phyloP scores from a whole-genome alignment of 148 eudicot species.

The Arbutus unedo region DNA sequence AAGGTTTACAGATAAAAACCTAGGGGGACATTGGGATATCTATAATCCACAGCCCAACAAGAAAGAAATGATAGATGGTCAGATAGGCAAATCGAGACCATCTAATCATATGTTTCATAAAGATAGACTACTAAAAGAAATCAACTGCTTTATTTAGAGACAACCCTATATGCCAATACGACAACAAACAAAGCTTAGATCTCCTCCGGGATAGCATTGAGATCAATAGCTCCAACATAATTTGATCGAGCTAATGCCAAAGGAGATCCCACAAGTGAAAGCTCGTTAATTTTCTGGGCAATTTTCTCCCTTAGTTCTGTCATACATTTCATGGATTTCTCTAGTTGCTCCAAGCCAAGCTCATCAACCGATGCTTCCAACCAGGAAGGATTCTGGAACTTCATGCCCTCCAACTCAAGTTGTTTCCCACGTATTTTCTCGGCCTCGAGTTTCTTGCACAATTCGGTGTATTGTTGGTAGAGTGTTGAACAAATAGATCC shows the following conservation, averaged over 20 bases:
- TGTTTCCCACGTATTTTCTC: conserved; percentile 6
- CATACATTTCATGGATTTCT: too few relatives aligned
- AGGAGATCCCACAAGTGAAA: too few relatives aligned
- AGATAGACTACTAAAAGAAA: not conserved
- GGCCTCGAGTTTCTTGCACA: not conserved
- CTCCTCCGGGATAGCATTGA: too few relatives aligned
- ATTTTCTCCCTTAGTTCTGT: too few relatives aligned
- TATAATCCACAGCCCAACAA: not conserved
- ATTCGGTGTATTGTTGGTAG: not conserved
- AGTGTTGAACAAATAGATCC: not conserved
- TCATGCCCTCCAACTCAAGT: not conserved
- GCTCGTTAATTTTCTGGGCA: too few relatives aligned
- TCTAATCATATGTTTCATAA: not conserved
- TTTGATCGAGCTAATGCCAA: too few relatives aligned
- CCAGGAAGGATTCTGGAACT: too few relatives aligned
- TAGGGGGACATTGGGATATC: not conserved
- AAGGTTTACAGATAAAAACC: not conserved
- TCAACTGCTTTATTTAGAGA: not conserved
- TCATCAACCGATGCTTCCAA: too few relatives aligned
- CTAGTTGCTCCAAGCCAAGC: too few relatives aligned
- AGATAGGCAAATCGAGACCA: not conserved
- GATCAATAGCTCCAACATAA: too few relatives aligned
- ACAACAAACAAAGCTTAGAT: too few relatives aligned
- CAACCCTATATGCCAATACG: too few relatives aligned
- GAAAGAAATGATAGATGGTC: not conserved